A percentile compares a stretch with the other conserved stretches of the same genome.
These are phyloP conservation scores for Syncephalis fuscata DNA, from an alignment of 371 early-diverging fungal genomes.

Conservation along the genomic window DNA sequence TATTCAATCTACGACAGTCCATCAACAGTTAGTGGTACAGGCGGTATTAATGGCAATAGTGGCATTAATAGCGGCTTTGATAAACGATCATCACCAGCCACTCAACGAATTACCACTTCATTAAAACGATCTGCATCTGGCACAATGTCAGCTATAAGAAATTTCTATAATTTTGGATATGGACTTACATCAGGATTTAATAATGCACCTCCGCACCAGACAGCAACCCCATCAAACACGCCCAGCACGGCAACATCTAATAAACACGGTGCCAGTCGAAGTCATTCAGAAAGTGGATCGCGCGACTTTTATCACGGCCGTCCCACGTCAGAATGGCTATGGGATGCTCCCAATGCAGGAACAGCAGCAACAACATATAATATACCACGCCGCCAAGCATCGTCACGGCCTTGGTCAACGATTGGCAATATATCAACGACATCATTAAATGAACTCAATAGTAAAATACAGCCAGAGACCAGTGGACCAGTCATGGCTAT, in stretches of 20 bases:
- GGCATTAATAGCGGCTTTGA: not conserved
- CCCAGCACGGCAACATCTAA: not conserved
- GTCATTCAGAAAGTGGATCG: not conserved
- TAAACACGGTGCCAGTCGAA: not conserved
- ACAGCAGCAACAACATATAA: too few species aligned
- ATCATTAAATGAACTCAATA: not conserved
- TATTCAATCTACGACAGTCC: conserved; percentile 7
- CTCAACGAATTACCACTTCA: conserved; percentile 11
- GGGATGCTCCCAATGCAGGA: too few species aligned
- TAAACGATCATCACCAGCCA: not conserved
- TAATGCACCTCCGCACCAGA: conserved; percentile 1
- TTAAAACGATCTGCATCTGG: conserved; percentile 27
- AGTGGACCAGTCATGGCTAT: not conserved
- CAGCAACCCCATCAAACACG: not conserved
- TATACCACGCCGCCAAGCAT: not conserved
- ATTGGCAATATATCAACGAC: not conserved
- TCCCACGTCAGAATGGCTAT: too few species aligned
- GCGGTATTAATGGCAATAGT: not conserved
- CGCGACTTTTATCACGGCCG: too few species aligned
- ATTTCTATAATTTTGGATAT: conserved; percentile 11
- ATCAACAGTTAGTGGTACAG: conserved; percentile 1
- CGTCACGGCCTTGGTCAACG: not conserved
- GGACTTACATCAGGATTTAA: not conserved
- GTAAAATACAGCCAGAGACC: not conserved
- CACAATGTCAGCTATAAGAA: conserved; percentile 13